These are phyloP conservation scores for Eudorina sp. DNA, from an alignment of 139 green algal species.

Conservation along the genomic window DNA sequence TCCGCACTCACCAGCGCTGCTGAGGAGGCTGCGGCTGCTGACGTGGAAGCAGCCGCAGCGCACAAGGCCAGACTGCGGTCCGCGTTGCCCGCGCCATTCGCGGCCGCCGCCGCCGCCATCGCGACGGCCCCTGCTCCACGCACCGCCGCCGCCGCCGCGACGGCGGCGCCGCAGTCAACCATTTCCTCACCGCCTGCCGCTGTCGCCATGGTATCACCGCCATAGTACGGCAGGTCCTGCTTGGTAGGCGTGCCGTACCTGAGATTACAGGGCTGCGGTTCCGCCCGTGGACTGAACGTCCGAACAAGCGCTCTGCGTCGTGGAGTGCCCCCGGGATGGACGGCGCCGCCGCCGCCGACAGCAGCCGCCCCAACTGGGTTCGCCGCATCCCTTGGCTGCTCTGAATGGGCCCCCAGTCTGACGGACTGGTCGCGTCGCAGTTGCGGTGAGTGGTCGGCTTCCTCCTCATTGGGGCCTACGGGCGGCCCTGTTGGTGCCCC, in stretches of 20 bases:
- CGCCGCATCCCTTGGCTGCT: neutral
- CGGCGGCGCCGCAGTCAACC: neutral
- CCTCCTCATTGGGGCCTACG: no score
- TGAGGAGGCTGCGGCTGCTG: no score
- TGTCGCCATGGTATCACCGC: no score
- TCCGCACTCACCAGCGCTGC: no score
- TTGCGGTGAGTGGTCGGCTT: constrained; percentile 38
- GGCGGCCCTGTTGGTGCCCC: no score
- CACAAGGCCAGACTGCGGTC: no score
- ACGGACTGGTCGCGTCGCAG: constrained; percentile 1
- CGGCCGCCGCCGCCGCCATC: no score
- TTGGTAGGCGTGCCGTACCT: neutral
- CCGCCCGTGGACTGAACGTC: neutral
- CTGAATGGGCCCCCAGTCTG: neutral
- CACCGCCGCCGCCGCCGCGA: no score
- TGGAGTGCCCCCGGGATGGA: no score
- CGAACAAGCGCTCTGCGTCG: neutral
- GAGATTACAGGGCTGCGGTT: neutral
- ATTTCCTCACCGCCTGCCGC: neutral
- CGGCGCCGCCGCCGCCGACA: no score
- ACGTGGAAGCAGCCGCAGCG: no score
- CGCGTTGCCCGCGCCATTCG: no score
- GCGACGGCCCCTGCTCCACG: neutral
- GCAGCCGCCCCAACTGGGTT: neutral
- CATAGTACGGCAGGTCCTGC: neutral